Evolutionary conservation across 441 rosid species (phyloP).

Genomic region (Breynia disticha): DNA sequence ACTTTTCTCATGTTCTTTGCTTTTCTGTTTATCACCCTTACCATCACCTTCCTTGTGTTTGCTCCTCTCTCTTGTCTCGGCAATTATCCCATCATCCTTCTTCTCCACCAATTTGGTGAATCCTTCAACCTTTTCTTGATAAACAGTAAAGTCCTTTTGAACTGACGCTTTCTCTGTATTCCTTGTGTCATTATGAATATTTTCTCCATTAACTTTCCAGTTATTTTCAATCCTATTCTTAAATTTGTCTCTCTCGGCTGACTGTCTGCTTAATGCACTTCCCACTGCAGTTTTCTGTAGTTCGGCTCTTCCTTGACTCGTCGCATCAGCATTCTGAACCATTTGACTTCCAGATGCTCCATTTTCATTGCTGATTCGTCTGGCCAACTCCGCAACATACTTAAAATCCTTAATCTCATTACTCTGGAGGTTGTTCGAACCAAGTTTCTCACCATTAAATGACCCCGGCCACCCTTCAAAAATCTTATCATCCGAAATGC

Average conservation of each 20-base stretch:
- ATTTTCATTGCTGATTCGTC: slow-evolving; percentile 43
- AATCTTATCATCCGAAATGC: slow-evolving; percentile 31
- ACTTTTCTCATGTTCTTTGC: slow-evolving; percentile 23
- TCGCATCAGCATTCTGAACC: slow-evolving; percentile 22
- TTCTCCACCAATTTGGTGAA: slow-evolving; percentile 28
- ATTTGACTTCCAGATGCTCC: slow-evolving; percentile 43
- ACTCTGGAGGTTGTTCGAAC: slow-evolving; percentile 19
- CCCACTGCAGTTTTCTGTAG: slow-evolving; percentile 20
- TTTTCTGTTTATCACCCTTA: slow-evolving; percentile 31
- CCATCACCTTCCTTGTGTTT: slow-evolving; percentile 24
- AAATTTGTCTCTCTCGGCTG: slow-evolving; percentile 23
- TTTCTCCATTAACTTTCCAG: slow-evolving; percentile 27
- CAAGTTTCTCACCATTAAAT: slow-evolving; percentile 25
- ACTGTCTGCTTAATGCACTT: slow-evolving; percentile 8
- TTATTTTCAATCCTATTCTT: slow-evolving; percentile 29
- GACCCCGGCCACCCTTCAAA: slow-evolving; percentile 22
- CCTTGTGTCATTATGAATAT: slow-evolving; percentile 20
- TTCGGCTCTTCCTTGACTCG: slow-evolving; percentile 20
- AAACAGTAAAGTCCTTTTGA: slow-evolving; percentile 19
- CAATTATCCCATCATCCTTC: slow-evolving; percentile 17
- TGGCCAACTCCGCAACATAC: slow-evolving; percentile 41
- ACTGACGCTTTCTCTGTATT: slow-evolving; percentile 20
- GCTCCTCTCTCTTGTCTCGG: slow-evolving; percentile 27
- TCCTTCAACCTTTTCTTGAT: slow-evolving; percentile 30
- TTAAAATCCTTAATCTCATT: slow-evolving; percentile 31